Conservation (phyloP, 257 asterid genomes). For the Solanum lycopersicoides region DNA sequence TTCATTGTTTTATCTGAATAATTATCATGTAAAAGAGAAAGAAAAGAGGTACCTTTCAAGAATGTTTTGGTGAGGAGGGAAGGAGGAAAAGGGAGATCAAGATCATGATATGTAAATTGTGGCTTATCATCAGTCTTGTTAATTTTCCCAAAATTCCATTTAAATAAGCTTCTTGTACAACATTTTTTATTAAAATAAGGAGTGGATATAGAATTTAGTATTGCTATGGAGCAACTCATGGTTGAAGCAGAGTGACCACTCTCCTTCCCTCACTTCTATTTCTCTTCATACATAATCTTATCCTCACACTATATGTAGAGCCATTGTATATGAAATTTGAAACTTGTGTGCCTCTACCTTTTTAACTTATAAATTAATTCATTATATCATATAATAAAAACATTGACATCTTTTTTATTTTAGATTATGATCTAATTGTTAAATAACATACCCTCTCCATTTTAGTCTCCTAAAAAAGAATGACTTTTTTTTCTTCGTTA, state of each 20-base stretch:
- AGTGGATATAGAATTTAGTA: slow-evolving; percentile 19
- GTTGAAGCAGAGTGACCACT: neutral
- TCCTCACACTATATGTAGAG: neutral
- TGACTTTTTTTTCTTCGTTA: rapidly evolving
- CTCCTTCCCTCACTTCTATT: neutral
- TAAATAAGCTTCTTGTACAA: slow-evolving; percentile 40
- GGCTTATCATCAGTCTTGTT: slow-evolving; percentile 18
- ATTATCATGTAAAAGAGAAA: neutral
- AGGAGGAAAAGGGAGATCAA: slow-evolving; percentile 59
- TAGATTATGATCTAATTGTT: neutral
- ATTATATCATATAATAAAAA: neutral
- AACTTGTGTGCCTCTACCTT: neutral
- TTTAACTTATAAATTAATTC: neutral
- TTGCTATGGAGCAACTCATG: neutral
- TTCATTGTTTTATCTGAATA: no score
- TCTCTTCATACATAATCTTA: neutral
- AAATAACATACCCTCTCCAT: neutral
- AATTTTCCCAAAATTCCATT: slow-evolving; percentile 52
- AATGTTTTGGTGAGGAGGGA: slow-evolving; percentile 56
- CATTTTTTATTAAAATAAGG: slow-evolving; percentile 17
- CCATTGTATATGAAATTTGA: neutral
- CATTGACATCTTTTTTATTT: neutral
- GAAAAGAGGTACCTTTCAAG: slow-evolving; percentile 42
- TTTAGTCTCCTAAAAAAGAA: no score
- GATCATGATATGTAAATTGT: slow-evolving; percentile 38